These are phyloP conservation scores for Fusarium denticulatum DNA, from an alignment of 2,329 filamentous ascomycete species.

Conservation along the genomic window DNA sequence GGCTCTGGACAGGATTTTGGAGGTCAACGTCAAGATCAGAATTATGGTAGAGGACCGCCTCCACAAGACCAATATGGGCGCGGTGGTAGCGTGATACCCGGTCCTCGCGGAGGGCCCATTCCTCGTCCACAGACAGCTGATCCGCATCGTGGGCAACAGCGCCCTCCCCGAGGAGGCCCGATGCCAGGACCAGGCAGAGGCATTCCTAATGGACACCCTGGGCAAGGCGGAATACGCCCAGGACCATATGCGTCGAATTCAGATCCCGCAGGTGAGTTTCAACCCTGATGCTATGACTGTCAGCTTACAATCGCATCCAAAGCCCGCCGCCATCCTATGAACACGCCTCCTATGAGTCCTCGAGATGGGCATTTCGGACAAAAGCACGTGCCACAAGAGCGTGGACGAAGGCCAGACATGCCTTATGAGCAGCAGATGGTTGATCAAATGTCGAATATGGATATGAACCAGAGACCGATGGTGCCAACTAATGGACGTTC, in stretches of 20 bases:
- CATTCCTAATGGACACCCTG: constrained; percentile 43
- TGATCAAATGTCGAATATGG: constrained; percentile 50
- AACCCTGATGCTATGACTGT: background rate
- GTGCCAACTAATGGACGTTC: constrained; percentile 32
- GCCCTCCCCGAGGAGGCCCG: constrained; percentile 51
- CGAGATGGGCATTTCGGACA: constrained; percentile 41
- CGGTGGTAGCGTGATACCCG: constrained; percentile 54
- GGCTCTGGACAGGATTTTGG: constrained; percentile 54
- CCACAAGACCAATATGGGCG: constrained; percentile 58
- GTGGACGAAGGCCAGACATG: constrained; percentile 34
- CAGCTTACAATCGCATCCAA: constrained; percentile 28
- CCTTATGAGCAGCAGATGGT: constrained; percentile 47
- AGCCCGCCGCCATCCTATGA: constrained; percentile 47
- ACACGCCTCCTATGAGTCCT: constrained; percentile 45
- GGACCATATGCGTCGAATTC: constrained; percentile 53
- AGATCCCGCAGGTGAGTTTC: constrained; percentile 54
- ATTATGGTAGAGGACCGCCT: constrained; percentile 56
- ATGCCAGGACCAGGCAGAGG: constrained; percentile 43
- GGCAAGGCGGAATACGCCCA: constrained; percentile 54
- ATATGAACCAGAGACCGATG: constrained; percentile 45
- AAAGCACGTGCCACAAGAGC: constrained; percentile 35
- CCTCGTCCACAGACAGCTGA: constrained; percentile 54
- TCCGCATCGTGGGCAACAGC: constrained; percentile 49
- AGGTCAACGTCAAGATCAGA: constrained; percentile 56
- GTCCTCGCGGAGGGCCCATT: constrained; percentile 57